Base-by-base conservation (phyloP, 441 rosid species). In the Adansonia madagascariensis region DNA sequence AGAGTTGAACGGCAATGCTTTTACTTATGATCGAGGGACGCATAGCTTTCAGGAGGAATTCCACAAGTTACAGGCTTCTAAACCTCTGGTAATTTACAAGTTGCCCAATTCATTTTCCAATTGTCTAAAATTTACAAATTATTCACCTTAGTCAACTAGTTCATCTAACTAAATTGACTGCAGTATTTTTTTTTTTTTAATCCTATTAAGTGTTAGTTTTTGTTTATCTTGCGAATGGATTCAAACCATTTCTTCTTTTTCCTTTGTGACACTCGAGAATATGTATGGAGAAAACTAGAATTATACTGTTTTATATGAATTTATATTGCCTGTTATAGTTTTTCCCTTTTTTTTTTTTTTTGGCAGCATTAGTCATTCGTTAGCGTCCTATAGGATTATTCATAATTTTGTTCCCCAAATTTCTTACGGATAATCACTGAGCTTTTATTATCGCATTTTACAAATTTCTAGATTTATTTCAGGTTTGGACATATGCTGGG, bases 401-500 rank as follows among this genome's bases (percentile, higher is more conserved):
- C 75, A 53, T 47, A 53, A 17, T n/a, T 53, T 31, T 27, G 1
- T 35, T 35, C 47, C 22, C 55, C 7, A 53, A 71, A 52, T 8
- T 71, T 71, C 49, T 17, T 52, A 52, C 15, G 31, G 47, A 52
- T 39, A 31, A 52, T 52, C 15, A 15, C 61, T 31, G 55, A 24
- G 60, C 27, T 35, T 31, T 55, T 47, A 2, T 71, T 39, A 39
- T 55, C 55, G 27, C 44, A 22, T 60, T 43, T 73, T 73, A 59
- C 56, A 12, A 46, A 20, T 15, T 59, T 57, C 18, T 31, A 39
- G 14, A 50, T 31, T 52, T 44, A 47, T 77, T 70, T 76, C 76
- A 91, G 95, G 86, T 87, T 63, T 87, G 87, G 90, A 87, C 82
- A 78, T 89, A 86, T 78, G 78, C 46, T 11, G 79, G 69, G 47